Base-by-base conservation (phyloP, 2,329 filamentous ascomycete species). In the Colletotrichum liaoningense region DNA sequence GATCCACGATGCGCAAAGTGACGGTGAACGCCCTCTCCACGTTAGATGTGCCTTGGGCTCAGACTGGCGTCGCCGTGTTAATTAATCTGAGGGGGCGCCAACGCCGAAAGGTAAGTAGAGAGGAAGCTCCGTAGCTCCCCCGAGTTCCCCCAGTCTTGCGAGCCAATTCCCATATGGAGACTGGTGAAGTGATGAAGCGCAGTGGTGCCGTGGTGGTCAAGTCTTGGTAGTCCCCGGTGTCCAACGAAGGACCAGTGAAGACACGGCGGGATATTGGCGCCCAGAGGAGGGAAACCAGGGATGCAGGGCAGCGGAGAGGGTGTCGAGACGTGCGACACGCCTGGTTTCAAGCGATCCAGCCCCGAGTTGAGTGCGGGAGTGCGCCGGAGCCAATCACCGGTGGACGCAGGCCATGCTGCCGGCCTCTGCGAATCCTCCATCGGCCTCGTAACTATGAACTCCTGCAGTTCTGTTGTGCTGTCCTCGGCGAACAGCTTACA, bases 261-360 rank as follows among this genome's bases (percentile, higher is more conserved):
- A 12, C 28, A 33, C 16, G n/a, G 35, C 16, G 22, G 54, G 59
- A 59, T 28, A 68, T 73, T 73, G 66, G 69, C 69, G 69, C 62
- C 67, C 58, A 69, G 59, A 22, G 22, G 38, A 16, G 58, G 63
- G 55, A 38, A 67, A 46, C 35, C 60, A 75, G 64, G 73, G 64
- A 56, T 73, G 73, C 49, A 65, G 59, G 54, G 58, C 35, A 54
- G 73, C 49, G 35, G 59, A 69, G 63, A 64, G 54, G 71, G 74
- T 74, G 72, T 74, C 55, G 64, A 75, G 72, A 75, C 58, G 56
- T 74, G 74, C 74, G 74, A 75, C 74, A 57, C 72, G 35, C 65
- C 72, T 55, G 19, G 74, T 75, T 75, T 75, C 74, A 75, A 67
- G 67, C 49, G 24, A 72, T 52, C 49, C 72, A 66, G 72, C 68